Evolutionary conservation across 129 eudicot species (phyloP).

Genomic region (Flaveria linearis): DNA sequence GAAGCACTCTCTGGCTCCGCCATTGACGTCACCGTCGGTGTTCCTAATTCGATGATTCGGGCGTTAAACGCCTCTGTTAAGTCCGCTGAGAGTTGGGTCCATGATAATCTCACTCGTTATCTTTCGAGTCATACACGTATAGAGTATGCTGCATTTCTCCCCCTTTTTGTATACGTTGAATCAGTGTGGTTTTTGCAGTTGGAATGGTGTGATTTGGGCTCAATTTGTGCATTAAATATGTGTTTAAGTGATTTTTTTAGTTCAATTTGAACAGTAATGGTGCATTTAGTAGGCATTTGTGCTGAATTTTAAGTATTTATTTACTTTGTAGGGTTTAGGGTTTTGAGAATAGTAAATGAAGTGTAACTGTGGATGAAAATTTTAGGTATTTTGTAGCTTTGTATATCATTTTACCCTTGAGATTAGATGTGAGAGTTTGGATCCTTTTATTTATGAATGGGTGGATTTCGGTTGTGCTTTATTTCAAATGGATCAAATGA

Average conservation of each 20-base stretch:
- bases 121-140: conserved; percentile 39
- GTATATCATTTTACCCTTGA: not conserved
- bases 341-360: not conserved
- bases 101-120: conserved; percentile 81
- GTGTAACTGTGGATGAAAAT: not conserved
- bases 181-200: not conserved
- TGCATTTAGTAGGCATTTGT: conserved; percentile 15
- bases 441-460: not conserved
- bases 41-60: conserved; percentile 77
- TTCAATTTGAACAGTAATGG: conserved; percentile 3
- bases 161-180: not conserved
- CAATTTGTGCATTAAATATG: not conserved
- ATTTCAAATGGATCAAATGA: not conserved
- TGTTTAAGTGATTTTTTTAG: not conserved
- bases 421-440: not conserved
- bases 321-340: not conserved
- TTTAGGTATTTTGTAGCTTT: not conserved
- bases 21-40: conserved; percentile 67
- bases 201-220: not conserved
- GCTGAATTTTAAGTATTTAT: not conserved
- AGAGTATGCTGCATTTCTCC: conserved; percentile 47
- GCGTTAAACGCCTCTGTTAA: conserved; percentile 63
- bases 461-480: not conserved
- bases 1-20: conserved; percentile 64
- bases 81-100: conserved; percentile 86